Base-by-base conservation (phyloP, 1,284 basidiomycete species). In the Moesziomyces antarcticus region DNA sequence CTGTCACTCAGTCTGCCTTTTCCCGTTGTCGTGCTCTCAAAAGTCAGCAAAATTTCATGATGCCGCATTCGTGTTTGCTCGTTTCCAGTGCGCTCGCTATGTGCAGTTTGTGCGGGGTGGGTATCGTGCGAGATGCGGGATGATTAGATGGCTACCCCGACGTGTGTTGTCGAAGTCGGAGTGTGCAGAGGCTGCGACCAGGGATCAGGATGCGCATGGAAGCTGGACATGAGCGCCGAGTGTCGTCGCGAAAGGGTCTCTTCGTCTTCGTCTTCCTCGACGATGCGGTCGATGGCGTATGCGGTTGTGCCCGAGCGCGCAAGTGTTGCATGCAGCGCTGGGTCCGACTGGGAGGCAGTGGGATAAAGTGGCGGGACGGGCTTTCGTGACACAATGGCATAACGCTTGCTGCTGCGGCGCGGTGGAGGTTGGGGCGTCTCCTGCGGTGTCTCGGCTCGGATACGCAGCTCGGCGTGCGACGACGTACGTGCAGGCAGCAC, bases 321-420 rank as follows among this genome's bases (percentile, higher is more conserved):
- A 6, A 48, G 9, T n/a, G 47, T n/a, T 37, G 33, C 20, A 13
- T 35, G 13, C 30, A 41, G n/a, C 7, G 24, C 4, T 33, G 56
- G 13, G 44, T 27, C 11, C 8, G 43, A 16, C 13, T 37, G 30
- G 10, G 50, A 11, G 16, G 47, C 27, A 24, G 25, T 30, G 24
- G 20, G 41, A 33, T 33, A 11, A 20, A 43, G 45, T 5, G 21
- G 35, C 4, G 48, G 47, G 27, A 52, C 22, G n/a, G 50, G 41
- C 25, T 53, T 51, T 6, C 52, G 33, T 3, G 20, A 8, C 25
- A 50, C 22, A 20, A 59, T 21, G 5, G 61, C 61, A 46, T 64
- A 70, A 0, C 46, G 3, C 22, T 64, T 70, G 47, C 56, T 60
- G 44, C 67, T 70, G 10, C 50, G 43, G 1, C 67, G 52, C 1